Percentiles rank a stretch among this genome's conserved stretches.
Evolutionary conservation across 345 rosid genomes (phyloP).

Genomic region (Conringia planisiliqua): DNA sequence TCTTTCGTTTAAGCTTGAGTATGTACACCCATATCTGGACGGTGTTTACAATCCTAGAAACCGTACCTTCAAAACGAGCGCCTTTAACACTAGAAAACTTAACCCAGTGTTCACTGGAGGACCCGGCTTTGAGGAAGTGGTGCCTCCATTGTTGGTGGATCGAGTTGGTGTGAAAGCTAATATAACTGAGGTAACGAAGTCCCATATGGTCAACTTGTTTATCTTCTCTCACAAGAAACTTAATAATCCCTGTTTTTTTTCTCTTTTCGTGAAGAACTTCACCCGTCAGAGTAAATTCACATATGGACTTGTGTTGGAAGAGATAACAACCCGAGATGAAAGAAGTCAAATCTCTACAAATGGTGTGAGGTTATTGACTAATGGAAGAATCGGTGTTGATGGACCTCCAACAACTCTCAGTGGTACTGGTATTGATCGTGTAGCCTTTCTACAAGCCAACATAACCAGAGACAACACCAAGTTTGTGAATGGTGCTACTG

Average conservation of each 20-base stretch:
- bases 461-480: slow-evolving; percentile 96
- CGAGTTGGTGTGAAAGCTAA: slow-evolving; percentile 92
- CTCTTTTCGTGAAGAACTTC: not conserved
- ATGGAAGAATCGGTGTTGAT: slow-evolving; percentile 95
- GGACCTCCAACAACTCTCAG: slow-evolving; percentile 99
- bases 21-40: slow-evolving; percentile 94
- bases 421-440: slow-evolving; percentile 88
- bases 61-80: slow-evolving; percentile 81
- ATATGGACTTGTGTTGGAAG: slow-evolving; percentile 95
- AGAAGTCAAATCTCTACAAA: slow-evolving; percentile 71
- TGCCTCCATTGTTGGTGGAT: slow-evolving; percentile 97
- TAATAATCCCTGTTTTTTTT: slow-evolving; percentile 41
- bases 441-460: slow-evolving; percentile 90
- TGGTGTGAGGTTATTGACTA: slow-evolving; percentile 87
- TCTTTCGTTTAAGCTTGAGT: slow-evolving; percentile 93
- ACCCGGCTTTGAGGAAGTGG: slow-evolving; percentile 79
- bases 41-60: slow-evolving; percentile 73
- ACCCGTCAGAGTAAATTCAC: slow-evolving; percentile 29
- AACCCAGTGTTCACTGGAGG: slow-evolving; percentile 99
- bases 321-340: slow-evolving; percentile 96
- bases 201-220: not conserved
- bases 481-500: slow-evolving; percentile 86
- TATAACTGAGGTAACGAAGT: slow-evolving; percentile 74
- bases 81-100: slow-evolving; percentile 87
- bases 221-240: not conserved